Evolutionary conservation across 495 filamentous ascomycete species (phyloP).

Genomic region (Podospora sp.): DNA sequence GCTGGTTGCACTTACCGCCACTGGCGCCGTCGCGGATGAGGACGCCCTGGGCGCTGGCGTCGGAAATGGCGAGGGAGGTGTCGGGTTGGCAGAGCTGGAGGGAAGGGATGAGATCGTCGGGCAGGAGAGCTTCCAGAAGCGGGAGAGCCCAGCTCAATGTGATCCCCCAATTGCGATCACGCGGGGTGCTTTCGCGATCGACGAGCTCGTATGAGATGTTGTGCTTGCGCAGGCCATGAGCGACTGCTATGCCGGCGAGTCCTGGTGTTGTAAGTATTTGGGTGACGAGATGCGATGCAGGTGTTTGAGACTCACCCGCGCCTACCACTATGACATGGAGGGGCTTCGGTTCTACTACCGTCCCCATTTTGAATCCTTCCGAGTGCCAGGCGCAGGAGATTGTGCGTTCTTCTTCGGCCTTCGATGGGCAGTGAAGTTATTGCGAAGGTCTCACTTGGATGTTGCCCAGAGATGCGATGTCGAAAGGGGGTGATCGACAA

Average conservation of each 20-base stretch:
- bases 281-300: neutral
- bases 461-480: too few relatives aligned
- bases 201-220: constrained; percentile 11
- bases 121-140: constrained; percentile 10
- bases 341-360: neutral
- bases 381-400: too few relatives aligned
- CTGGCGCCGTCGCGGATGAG: constrained; percentile 14
- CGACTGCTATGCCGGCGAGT: constrained; percentile 15
- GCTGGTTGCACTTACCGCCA: neutral
- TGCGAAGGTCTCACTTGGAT: too few relatives aligned
- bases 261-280: constrained; percentile 14
- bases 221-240: constrained; percentile 17
- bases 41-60: constrained; percentile 15
- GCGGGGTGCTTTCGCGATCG: constrained; percentile 17
- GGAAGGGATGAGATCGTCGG: neutral
- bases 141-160: constrained; percentile 18
- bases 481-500: neutral
- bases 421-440: too few relatives aligned
- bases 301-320: constrained; percentile 2
- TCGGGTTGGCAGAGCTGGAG: constrained; percentile 18
- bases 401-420: neutral
- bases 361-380: neutral
- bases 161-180: constrained; percentile 20
- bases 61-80: constrained; percentile 9
- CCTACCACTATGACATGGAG: constrained; percentile 17